Evolutionary conservation across 345 rosid genomes (phyloP), one percentile per base, ranked within the genome.

Genomic region (Isatis tinctoria): DNA sequence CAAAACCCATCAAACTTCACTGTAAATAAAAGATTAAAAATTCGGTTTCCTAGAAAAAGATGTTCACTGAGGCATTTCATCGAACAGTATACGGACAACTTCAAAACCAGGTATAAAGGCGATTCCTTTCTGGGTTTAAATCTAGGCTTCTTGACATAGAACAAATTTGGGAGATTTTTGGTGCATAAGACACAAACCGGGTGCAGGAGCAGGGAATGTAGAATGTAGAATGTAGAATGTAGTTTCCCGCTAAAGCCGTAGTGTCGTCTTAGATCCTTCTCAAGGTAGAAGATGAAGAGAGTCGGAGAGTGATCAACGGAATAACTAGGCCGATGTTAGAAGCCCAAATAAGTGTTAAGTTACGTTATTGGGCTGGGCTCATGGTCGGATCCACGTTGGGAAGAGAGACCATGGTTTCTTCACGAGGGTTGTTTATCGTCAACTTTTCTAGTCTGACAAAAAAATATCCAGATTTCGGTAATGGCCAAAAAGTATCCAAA

Each of bases 41-140:
- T 0, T n/a, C 2, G 3, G 3, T 66, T 39, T 74, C 51, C 20
- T 32, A 22, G 7, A 28, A 1, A 20, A 54, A 37, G 12, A 67
- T 18, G 40, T 35, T 60, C 60, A 39, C 0, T 59, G 71, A 36
- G 65, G 24, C 72, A 73, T 82, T 79, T 76, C 77, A 18, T 76
- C 83, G 68, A 79, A 47, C 85, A 65, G 1, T 22, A 35, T 45
- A 39, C 20, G 20, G 56, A 4, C 61, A 47, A 24, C 40, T 35
- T 48, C 6, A 3, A 13, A 74, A 43, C 32, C 3, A 2, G 0
- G 6, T 0, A 10, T 3, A 4, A 48, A 8, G 8, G 4, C 0
- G 7, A 30, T 4, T 30, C 33, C 5, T 30, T 30, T 30, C 6
- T 30, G 0, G 22, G 13, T 18, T 8, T 8, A 6, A 3, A 48